phyloP scores from a whole-genome alignment of 2,329 filamentous ascomycete species.

The Aspergillus fischeri region DNA sequence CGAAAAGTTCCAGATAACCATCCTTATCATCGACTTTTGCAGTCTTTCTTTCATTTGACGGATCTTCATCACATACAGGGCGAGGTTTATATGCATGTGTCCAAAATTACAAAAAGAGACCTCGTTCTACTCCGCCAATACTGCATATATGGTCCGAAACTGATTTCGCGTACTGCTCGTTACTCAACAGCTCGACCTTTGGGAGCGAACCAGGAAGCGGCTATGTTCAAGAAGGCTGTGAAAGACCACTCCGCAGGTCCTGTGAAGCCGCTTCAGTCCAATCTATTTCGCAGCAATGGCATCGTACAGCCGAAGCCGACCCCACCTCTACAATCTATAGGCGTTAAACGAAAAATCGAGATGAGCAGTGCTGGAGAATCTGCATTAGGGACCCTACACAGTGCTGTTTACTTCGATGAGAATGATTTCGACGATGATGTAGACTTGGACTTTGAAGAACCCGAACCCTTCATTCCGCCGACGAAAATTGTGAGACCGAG shows the following conservation, averaged over 20 bases:
- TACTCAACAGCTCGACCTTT: constrained; percentile 24
- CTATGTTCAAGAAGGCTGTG: constrained; percentile 42
- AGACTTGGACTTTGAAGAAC: constrained; percentile 56
- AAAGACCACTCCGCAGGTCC: constrained; percentile 32
- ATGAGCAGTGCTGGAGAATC: constrained; percentile 26
- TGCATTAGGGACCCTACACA: constrained; percentile 41
- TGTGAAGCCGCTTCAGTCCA: constrained; percentile 32
- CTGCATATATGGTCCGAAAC: constrained; percentile 15
- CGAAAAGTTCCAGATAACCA: neutral
- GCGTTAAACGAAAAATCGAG: constrained; percentile 39
- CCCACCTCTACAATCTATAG: constrained; percentile 22
- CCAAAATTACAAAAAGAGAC: constrained; percentile 11
- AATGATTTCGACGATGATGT: constrained; percentile 86
- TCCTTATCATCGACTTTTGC: neutral
- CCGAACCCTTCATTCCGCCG: constrained; percentile 25
- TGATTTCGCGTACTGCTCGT: constrained; percentile 17
- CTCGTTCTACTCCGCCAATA: constrained; percentile 19
- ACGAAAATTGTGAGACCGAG: constrained; percentile 10
- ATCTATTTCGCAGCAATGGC: constrained; percentile 24
- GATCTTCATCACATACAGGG: neutral
- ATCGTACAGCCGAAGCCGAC: constrained; percentile 14
- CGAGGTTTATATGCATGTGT: constrained; percentile 26
- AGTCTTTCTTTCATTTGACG: neutral
- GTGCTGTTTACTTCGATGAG: constrained; percentile 62
- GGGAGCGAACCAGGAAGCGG: constrained; percentile 12